Conservation (phyloP, 495 filamentous ascomycete genomes). For the Mytilinidion resinicola region DNA sequence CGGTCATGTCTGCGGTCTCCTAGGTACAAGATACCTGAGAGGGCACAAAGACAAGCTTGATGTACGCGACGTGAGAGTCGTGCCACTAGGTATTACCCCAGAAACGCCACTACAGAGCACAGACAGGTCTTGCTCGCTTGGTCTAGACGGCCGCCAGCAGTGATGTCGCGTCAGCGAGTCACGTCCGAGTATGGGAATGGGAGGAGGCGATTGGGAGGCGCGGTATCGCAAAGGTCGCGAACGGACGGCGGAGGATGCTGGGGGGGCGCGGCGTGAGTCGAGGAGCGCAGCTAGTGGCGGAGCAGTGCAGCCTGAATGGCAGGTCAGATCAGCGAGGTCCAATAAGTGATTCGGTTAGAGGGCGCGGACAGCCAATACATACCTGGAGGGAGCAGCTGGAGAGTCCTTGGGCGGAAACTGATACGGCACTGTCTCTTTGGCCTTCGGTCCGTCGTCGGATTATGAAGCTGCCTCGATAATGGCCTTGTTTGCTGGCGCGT, state of each 20-base stretch:
- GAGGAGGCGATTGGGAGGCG: conserved; percentile 26
- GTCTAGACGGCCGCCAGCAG: conserved; percentile 2
- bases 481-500: conserved; percentile 25
- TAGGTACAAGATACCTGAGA: conserved; percentile 22
- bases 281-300: conserved; percentile 23
- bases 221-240: conserved; percentile 12
- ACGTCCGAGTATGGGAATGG: neutral
- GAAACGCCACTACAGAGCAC: conserved; percentile 24
- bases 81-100: conserved; percentile 24
- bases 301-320: conserved; percentile 23
- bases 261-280: conserved; percentile 8
- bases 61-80: conserved; percentile 18
- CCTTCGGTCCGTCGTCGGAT: conserved; percentile 7
- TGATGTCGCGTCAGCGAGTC: conserved; percentile 4
- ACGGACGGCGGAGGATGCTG: conserved; percentile 5
- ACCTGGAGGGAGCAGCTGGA: conserved; percentile 7
- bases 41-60: conserved; percentile 19
- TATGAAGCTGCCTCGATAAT: conserved; percentile 14
- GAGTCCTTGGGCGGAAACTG: conserved; percentile 6
- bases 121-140: conserved; percentile 9
- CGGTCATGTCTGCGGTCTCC: conserved; percentile 47
- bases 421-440: conserved; percentile 16
- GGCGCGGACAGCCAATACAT: conserved; percentile 17
- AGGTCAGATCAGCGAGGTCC: conserved; percentile 21
- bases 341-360: conserved; percentile 8